These are phyloP conservation scores for Adansonia madagascariensis DNA, from an alignment of 441 rosid species.

Conservation along the genomic window DNA sequence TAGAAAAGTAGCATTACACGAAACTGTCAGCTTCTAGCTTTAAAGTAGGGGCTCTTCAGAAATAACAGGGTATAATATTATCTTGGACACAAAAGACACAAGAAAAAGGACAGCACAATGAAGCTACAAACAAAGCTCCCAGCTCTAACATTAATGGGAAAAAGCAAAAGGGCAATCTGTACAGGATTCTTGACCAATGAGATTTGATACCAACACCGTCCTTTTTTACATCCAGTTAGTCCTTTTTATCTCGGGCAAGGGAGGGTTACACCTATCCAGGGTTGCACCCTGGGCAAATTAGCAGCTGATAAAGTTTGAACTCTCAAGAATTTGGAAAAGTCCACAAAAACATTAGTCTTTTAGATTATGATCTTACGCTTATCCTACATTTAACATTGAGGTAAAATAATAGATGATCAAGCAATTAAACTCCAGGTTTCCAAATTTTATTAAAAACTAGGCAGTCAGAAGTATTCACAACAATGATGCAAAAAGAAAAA, in stretches of 20 bases:
- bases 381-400: too few relatives aligned
- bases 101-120: conserved; percentile 15
- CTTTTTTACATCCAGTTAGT: too few relatives aligned
- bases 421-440: not conserved
- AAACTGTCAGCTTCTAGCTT: conserved; percentile 19
- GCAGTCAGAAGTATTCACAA: not conserved
- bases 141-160: not conserved
- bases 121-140: not conserved
- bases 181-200: not conserved
- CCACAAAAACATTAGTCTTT: not conserved
- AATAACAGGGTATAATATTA: not conserved
- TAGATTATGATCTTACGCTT: too few relatives aligned
- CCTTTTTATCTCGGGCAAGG: too few relatives aligned
- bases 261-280: too few relatives aligned
- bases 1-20: conserved; percentile 21
- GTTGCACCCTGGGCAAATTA: not conserved
- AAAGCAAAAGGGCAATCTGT: not conserved
- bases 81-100: not conserved
- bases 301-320: not conserved
- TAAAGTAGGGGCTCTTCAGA: conserved; percentile 13
- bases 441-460: conserved; percentile 5
- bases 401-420: too few relatives aligned
- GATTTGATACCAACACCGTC: not conserved
- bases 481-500: not conserved
- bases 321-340: not conserved